Evolutionary conservation across 306 rosid genomes (phyloP), one percentile per base, ranked within the genome.

Genomic region (Notholithocarpus densiflorus): DNA sequence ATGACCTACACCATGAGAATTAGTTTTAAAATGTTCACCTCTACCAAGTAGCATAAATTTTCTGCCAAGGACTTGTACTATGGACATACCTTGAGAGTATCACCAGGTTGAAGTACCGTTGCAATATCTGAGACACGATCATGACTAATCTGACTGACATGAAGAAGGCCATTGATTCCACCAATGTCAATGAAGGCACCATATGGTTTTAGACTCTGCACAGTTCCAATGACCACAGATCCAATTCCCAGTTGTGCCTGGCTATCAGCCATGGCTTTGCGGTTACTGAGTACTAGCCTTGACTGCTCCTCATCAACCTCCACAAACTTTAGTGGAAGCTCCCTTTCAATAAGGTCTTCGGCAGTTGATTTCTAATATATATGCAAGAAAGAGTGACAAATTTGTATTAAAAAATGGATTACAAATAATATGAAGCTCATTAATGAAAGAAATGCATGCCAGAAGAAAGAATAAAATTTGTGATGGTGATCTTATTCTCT

Each of bases 171-270:
- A 66, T 90, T 94, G 82, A 94, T 89, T 78, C 98, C 98, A 75
- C 98, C 98, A 84, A 95, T 95, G 79, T 95, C 98, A 61, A 95
- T 77, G 72, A 95, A 95, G 83, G 97, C 98, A 81, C 98, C 99
- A 68, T 93, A 95, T 37, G 99, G 99, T 82, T 95, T 95, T 76
- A 95, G 85, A 74, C 96, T 95, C 85, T 95, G 96, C 77, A 95
- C 99, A 18, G 88, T 82, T 74, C 99, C 99, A n/a, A 84, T 79
- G 71, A 95, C 98, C 61, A 95, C 99, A 37, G 98, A 93, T 75
- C 98, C 99, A 79, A 95, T 95, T 84, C 99, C 98, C 78, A 95
- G 89, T 82, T 95, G 99, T 31, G 96, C 97, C 65, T 93, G 99
- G 89, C 82, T 93, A 85, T 88, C 98, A 26, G 98, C 98, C 87